phyloP scores from a whole-genome alignment of 78 protist species.

The Dictyostelium intermedium region DNA sequence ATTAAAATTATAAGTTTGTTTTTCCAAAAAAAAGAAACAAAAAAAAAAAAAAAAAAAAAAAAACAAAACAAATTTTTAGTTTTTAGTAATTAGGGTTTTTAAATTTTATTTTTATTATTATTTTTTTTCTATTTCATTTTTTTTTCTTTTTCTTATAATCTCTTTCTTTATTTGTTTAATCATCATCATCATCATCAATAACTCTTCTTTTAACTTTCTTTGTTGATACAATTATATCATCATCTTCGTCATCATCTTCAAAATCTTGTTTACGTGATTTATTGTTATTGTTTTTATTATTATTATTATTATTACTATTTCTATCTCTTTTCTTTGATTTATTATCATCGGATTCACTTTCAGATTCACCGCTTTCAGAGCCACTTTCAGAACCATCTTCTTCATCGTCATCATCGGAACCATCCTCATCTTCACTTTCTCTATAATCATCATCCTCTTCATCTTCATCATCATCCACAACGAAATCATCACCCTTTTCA shows the following conservation, averaged over 20 bases:
- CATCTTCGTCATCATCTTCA: not conserved
- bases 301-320: not conserved
- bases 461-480: constrained; percentile 21
- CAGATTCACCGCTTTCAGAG: not conserved
- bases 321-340: constrained; percentile 8
- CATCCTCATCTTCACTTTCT: not conserved
- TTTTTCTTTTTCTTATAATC: not conserved
- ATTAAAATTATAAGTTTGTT: too few relatives aligned
- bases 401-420: not conserved
- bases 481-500: constrained; percentile 14
- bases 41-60: too few relatives aligned
- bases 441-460: constrained; percentile 9
- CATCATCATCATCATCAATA: not conserved
- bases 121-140: not conserved
- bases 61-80: not conserved
- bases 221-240: not conserved
- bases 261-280: not conserved
- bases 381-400: not conserved
- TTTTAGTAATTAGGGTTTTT: not conserved
- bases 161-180: not conserved
- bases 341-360: not conserved
- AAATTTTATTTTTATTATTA: too few relatives aligned
- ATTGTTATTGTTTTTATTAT: too few relatives aligned
- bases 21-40: too few relatives aligned
- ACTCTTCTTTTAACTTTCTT: constrained; percentile 1